Evolutionary conservation across 331 rosid genomes (phyloP).

Genomic region (Stylosanthes scabra): DNA sequence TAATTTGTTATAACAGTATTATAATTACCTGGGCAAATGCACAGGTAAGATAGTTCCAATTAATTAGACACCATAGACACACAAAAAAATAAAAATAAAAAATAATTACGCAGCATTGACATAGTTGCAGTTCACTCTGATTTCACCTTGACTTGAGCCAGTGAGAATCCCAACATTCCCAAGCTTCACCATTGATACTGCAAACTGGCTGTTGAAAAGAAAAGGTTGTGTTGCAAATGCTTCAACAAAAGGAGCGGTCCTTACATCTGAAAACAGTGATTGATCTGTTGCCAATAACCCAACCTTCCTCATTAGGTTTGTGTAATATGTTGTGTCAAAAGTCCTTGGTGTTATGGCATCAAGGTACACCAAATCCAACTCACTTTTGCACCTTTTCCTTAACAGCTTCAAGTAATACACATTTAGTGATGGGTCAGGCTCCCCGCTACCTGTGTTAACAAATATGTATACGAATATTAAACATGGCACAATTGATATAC

Average conservation of each 20-base stretch:
- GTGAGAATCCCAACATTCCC: slow-evolving; percentile 86
- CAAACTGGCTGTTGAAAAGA: slow-evolving; percentile 73
- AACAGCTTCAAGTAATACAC: slow-evolving; percentile 55
- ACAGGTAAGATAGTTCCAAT: no score
- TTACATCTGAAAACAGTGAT: slow-evolving; percentile 59
- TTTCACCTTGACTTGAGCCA: slow-evolving; percentile 72
- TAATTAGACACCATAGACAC: no score
- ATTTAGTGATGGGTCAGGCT: slow-evolving; percentile 73
- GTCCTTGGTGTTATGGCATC: slow-evolving; percentile 75
- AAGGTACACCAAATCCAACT: slow-evolving; percentile 55
- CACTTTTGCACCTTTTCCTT: slow-evolving; percentile 57
- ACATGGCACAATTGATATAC: no score
- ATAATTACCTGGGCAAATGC: no score
- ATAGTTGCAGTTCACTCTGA: slow-evolving; percentile 74
- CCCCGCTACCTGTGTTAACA: slow-evolving; percentile 34
- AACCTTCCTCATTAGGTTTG: slow-evolving; percentile 68
- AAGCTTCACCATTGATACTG: slow-evolving; percentile 83
- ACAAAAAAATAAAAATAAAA: no score
- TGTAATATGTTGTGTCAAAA: slow-evolving; percentile 69
- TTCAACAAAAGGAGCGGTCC: slow-evolving; percentile 72
- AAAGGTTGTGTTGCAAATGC: slow-evolving; percentile 69
- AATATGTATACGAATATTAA: no score
- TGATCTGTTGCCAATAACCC: slow-evolving; percentile 86
- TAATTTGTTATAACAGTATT: no score
- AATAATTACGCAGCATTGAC: slow-evolving; percentile 45